Evolutionary conservation across 2,329 filamentous ascomycete genomes (phyloP).

Genomic region (Cytospora piceae): DNA sequence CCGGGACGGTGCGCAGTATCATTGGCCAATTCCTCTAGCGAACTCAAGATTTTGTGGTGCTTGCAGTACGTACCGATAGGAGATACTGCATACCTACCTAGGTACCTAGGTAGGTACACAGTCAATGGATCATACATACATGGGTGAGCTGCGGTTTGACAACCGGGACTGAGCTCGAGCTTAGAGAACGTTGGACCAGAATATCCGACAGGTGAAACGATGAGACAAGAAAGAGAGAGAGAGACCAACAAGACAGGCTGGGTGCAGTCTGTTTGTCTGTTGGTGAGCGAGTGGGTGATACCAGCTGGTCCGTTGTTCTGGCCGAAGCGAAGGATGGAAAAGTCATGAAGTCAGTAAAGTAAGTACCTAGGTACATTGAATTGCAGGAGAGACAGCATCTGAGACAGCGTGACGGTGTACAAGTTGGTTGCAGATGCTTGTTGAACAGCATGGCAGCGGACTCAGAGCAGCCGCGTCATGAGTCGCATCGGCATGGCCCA

Average conservation of each 20-base stretch:
- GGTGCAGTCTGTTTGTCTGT: neutral
- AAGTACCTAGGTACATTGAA: no score
- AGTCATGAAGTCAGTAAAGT: neutral
- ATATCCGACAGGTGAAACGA: neutral
- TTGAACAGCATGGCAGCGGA: neutral
- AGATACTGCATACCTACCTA: no score
- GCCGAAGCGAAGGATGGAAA: neutral
- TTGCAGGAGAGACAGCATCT: neutral
- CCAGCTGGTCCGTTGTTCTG: neutral
- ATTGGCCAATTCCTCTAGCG: no score
- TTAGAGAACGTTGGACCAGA: neutral
- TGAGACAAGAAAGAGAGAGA: no score
- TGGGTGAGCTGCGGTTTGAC: no score
- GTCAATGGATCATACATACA: no score
- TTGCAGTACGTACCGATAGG: no score
- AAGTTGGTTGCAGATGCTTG: neutral
- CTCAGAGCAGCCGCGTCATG: neutral
- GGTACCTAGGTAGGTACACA: no score
- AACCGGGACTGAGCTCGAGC: no score
- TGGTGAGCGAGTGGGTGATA: neutral
- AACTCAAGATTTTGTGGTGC: no score
- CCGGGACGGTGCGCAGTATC: no score
- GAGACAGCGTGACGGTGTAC: neutral
- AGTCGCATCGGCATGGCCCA: neutral
- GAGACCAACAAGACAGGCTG: neutral